These are phyloP conservation scores for Yamadazyma buinensis DNA, from an alignment of 1,139 yeast species.

Conservation along the genomic window DNA sequence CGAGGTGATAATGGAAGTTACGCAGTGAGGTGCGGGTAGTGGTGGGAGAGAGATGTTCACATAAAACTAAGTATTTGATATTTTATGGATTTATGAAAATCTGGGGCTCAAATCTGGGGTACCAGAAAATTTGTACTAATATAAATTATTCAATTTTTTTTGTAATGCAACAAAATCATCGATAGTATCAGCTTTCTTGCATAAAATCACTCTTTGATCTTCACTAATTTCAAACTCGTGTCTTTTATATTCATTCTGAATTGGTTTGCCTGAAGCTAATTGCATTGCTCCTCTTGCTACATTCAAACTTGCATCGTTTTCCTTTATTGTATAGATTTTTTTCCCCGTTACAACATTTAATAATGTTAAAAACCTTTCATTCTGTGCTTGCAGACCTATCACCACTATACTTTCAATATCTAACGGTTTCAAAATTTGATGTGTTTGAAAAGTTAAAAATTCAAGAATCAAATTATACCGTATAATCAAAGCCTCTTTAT, in stretches of 20 bases:
- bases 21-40: too few species aligned
- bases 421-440: constrained; percentile 26
- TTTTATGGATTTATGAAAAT: too few species aligned
- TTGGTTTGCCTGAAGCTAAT: constrained; percentile 2
- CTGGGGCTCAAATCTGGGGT: constrained; percentile 3
- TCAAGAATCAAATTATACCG: constrained; percentile 46
- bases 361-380: constrained; percentile 35
- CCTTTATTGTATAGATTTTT: constrained; percentile 17
- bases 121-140: too few species aligned
- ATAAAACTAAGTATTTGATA: too few species aligned
- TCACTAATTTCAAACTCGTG: background rate
- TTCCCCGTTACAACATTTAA: constrained; percentile 20
- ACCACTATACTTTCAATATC: constrained; percentile 29
- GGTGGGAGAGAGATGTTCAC: too few species aligned
- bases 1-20: too few species aligned
- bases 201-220: background rate
- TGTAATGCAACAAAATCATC: constrained; percentile 1
- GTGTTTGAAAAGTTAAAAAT: constrained; percentile 48
- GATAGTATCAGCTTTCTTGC: background rate
- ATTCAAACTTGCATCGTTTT: constrained; percentile 11
- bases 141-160: constrained; percentile 1
- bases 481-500: constrained; percentile 20
- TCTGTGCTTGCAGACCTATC: constrained; percentile 52
- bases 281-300: constrained; percentile 15
- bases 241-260: background rate